Evolutionary conservation across 106 monocot species (phyloP).

Genomic region (Dioscorea dumetorum): DNA sequence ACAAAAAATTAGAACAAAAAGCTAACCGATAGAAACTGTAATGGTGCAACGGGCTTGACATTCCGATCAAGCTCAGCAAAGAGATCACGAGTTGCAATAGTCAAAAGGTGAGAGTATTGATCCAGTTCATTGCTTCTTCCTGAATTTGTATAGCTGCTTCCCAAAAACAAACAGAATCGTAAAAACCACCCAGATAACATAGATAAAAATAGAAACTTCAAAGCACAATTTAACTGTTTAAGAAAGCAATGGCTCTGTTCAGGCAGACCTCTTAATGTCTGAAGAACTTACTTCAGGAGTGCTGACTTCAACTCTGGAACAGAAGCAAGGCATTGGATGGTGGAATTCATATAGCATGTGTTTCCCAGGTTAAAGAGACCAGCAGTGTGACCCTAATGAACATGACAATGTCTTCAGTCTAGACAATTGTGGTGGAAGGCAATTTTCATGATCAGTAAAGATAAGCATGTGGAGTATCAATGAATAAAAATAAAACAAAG

Average conservation of each 20-base stretch:
- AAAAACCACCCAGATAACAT: not conserved
- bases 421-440: too few relatives aligned
- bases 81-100: conserved; percentile 80
- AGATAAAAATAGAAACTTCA: not conserved
- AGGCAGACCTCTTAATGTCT: too few relatives aligned
- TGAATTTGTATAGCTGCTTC: conserved; percentile 59
- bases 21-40: conserved; percentile 87
- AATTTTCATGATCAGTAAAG: too few relatives aligned
- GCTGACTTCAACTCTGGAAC: conserved; percentile 93
- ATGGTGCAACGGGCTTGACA: conserved; percentile 77
- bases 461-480: too few relatives aligned
- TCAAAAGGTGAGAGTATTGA: conserved; percentile 80
- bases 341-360: conserved; percentile 99
- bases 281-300: conserved; percentile 50
- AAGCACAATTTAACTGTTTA: not conserved
- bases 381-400: conserved; percentile 68
- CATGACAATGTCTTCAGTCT: not conserved
- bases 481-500: too few relatives aligned
- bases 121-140: conserved; percentile 76
- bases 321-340: conserved; percentile 88
- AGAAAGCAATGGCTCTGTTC: not conserved
- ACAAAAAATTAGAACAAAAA: conserved; percentile 3
- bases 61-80: conserved; percentile 87
- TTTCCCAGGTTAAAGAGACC: conserved; percentile 96
- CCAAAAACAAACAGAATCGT: conserved; percentile 8